Conservation (phyloP, 2,329 filamentous ascomycete genomes). For the Neurospora crassa region DNA sequence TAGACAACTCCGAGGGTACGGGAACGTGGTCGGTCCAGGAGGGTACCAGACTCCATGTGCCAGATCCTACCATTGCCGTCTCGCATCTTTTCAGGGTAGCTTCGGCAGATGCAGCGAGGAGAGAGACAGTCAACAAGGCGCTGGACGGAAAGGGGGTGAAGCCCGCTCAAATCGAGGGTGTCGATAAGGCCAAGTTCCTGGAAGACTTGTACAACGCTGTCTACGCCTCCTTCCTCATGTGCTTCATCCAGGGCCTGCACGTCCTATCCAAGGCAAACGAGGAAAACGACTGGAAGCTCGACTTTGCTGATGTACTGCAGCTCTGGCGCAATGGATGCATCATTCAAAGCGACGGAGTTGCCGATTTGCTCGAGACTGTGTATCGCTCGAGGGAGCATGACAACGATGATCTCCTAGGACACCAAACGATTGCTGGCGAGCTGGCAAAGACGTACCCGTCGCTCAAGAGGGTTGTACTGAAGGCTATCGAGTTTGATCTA, state of each 20-base stretch:
- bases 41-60: slow-evolving; percentile 50
- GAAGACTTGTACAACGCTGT: slow-evolving; percentile 51
- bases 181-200: slow-evolving; percentile 34
- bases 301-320: slow-evolving; percentile 40
- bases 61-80: slow-evolving; percentile 52
- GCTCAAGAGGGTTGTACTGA: slow-evolving; percentile 47
- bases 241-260: slow-evolving; percentile 57
- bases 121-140: slow-evolving; percentile 41
- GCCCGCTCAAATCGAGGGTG: slow-evolving; percentile 11
- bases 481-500: slow-evolving; percentile 45
- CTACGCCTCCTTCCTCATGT: slow-evolving; percentile 50
- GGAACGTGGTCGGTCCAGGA: slow-evolving; percentile 57
- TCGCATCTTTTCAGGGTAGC: slow-evolving; percentile 55
- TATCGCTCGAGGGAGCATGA: slow-evolving; percentile 28
- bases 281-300: slow-evolving; percentile 49
- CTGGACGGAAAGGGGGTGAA: slow-evolving; percentile 23
- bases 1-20: slow-evolving; percentile 56
- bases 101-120: slow-evolving; percentile 49
- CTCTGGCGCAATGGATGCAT: slow-evolving; percentile 66
- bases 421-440: slow-evolving; percentile 36
- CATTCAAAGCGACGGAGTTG: slow-evolving; percentile 57
- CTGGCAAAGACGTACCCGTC: slow-evolving; percentile 39
- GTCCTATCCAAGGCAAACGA: slow-evolving; percentile 50
- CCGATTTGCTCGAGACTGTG: slow-evolving; percentile 43
- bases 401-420: slow-evolving; percentile 27